A percentile compares a stretch with the other conserved stretches of the same genome.
These are phyloP conservation scores for Thalia dealbata DNA, from an alignment of 176 grass and related monocot genomes.

Conservation along the genomic window DNA sequence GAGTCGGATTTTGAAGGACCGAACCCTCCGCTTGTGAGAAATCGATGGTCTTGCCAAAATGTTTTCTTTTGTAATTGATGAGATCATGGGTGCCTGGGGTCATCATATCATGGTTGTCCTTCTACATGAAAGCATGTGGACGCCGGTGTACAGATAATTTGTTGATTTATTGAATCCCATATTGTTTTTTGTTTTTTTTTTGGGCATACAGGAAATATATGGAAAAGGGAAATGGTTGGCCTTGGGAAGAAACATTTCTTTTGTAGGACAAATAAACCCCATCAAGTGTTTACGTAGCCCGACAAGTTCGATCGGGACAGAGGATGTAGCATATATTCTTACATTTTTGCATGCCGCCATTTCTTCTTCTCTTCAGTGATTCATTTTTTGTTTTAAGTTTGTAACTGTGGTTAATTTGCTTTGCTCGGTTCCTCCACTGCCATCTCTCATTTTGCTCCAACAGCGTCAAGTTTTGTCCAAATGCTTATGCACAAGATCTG, in stretches of 20 bases:
- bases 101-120: neutral
- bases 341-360: too few species aligned
- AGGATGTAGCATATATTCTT: too few species aligned
- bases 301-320: neutral
- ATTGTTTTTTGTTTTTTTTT: conserved; percentile 8
- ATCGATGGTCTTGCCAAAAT: conserved; percentile 3
- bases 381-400: too few species aligned
- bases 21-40: neutral
- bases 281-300: neutral
- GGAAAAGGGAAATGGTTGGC: neutral
- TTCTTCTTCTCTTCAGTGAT: too few species aligned
- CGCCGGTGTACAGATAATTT: conserved; percentile 24
- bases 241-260: neutral
- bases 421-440: too few species aligned
- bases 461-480: too few species aligned
- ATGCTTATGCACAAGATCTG: too few species aligned
- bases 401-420: too few species aligned
- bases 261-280: neutral
- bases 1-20: neutral
- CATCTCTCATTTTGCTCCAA: too few species aligned
- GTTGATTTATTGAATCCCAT: conserved; percentile 21
- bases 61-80: neutral
- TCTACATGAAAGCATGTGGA: conserved; percentile 23
- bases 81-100: conserved; percentile 3
- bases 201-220: conserved; percentile 4